Evolutionary conservation across 768 basidiomycete species (phyloP).

Genomic region (Tricholoma matsutake): DNA sequence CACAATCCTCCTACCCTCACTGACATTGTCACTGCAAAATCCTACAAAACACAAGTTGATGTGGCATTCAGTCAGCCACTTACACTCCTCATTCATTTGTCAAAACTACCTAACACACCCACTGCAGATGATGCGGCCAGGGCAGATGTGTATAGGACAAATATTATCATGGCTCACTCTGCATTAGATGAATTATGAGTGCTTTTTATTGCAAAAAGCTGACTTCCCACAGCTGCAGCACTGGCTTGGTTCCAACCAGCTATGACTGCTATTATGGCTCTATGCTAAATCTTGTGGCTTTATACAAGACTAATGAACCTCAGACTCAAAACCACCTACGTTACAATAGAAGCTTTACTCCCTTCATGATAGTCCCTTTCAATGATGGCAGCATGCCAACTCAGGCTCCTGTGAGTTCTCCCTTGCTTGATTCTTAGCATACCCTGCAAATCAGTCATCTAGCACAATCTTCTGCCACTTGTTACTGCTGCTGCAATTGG

Average conservation of each 20-base stretch:
- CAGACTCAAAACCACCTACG: background rate
- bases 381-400: background rate
- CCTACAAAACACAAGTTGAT: background rate
- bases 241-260: background rate
- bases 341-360: background rate
- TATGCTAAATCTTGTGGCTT: background rate
- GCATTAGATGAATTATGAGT: background rate
- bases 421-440: background rate
- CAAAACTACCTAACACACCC: background rate
- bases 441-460: background rate
- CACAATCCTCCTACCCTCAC: background rate
- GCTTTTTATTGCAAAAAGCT: background rate
- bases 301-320: background rate
- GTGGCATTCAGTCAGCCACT: background rate
- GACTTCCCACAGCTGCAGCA: background rate
- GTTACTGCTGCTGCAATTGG: background rate
- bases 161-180: background rate
- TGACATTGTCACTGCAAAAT: background rate
- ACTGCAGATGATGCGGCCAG: background rate
- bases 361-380: background rate
- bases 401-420: background rate
- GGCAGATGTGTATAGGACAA: background rate
- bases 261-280: background rate
- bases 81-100: background rate
- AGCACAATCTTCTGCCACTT: background rate